Percentiles rank a stretch among this genome's conserved stretches.
These are phyloP conservation scores for Thozetella sp. DNA, from an alignment of 495 filamentous ascomycete species.

Conservation along the genomic window DNA sequence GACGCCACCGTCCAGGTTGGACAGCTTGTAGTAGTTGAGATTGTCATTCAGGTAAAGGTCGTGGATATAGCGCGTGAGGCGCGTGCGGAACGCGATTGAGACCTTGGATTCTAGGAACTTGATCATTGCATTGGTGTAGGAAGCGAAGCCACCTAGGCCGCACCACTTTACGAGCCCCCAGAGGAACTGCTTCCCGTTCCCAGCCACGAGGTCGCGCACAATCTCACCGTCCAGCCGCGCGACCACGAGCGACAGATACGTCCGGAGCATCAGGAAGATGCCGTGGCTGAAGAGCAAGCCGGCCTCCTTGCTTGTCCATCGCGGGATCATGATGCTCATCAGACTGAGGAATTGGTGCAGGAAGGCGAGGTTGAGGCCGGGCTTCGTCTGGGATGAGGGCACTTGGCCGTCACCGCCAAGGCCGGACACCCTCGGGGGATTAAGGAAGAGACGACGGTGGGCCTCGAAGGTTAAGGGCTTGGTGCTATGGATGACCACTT, in stretches of 20 bases:
- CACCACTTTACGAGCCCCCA: slow-evolving; percentile 85
- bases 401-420: slow-evolving; percentile 77
- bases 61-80: slow-evolving; percentile 95
- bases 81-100: slow-evolving; percentile 96
- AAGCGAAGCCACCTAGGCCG: slow-evolving; percentile 68
- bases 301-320: slow-evolving; percentile 94
- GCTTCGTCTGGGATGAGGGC: slow-evolving; percentile 86
- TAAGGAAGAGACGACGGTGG: slow-evolving; percentile 89
- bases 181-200: slow-evolving; percentile 84
- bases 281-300: slow-evolving; percentile 85
- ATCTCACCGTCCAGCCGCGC: slow-evolving; percentile 95
- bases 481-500: slow-evolving; percentile 91
- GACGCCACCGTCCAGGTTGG: slow-evolving; percentile 91
- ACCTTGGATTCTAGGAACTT: slow-evolving; percentile 98
- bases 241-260: slow-evolving; percentile 91
- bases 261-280: slow-evolving; percentile 84
- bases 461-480: slow-evolving; percentile 95
- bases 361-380: slow-evolving; percentile 96
- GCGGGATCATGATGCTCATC: slow-evolving; percentile 94
- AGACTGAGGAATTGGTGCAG: slow-evolving; percentile 95
- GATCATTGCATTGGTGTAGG: slow-evolving; percentile 95
- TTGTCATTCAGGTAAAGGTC: slow-evolving; percentile 94
- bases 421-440: slow-evolving; percentile 79
- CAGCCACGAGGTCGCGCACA: slow-evolving; percentile 91
- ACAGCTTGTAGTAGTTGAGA: slow-evolving; percentile 93